Evolutionary conservation across 1,284 basidiomycete species (phyloP).

Genomic region (Fomes fomentarius): DNA sequence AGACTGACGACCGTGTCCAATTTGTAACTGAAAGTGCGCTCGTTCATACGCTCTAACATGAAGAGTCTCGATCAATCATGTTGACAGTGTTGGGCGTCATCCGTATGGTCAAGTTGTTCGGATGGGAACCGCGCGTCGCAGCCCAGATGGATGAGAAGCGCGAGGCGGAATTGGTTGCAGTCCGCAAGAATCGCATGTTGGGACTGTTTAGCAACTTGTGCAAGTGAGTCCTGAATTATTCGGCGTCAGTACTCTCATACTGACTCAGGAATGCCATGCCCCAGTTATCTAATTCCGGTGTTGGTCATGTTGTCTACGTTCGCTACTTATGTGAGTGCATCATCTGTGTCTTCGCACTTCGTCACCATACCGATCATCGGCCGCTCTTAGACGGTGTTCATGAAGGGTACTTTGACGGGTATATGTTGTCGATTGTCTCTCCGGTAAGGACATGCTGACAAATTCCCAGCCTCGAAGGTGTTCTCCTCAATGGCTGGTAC

Average conservation of each 20-base stretch:
- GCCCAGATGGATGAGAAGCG: constrained; percentile 49
- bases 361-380: too few species aligned
- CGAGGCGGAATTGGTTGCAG: constrained; percentile 56
- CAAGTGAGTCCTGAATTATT: constrained; percentile 13
- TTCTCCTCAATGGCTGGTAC: constrained; percentile 43
- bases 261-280: not conserved
- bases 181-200: constrained; percentile 38
- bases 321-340: constrained; percentile 49
- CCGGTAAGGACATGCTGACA: constrained; percentile 21
- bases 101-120: constrained; percentile 39
- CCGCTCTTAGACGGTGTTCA: constrained; percentile 36
- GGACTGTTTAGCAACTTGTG: constrained; percentile 6
- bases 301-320: constrained; percentile 74
- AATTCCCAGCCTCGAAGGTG: constrained; percentile 37
- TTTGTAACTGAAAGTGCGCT: constrained; percentile 50
- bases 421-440: not conserved
- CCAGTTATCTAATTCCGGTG: constrained; percentile 63
- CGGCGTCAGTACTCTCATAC: not conserved
- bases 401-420: constrained; percentile 37
- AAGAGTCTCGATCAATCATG: too few species aligned
- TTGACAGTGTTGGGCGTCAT: constrained; percentile 41
- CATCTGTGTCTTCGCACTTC: too few species aligned
- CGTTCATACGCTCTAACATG: too few species aligned
- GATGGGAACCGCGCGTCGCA: constrained; percentile 54
- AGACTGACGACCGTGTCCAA: constrained; percentile 57